These are phyloP conservation scores for Penicillium freii DNA, from an alignment of 2,329 filamentous ascomycete genomes.

Conservation along the genomic window DNA sequence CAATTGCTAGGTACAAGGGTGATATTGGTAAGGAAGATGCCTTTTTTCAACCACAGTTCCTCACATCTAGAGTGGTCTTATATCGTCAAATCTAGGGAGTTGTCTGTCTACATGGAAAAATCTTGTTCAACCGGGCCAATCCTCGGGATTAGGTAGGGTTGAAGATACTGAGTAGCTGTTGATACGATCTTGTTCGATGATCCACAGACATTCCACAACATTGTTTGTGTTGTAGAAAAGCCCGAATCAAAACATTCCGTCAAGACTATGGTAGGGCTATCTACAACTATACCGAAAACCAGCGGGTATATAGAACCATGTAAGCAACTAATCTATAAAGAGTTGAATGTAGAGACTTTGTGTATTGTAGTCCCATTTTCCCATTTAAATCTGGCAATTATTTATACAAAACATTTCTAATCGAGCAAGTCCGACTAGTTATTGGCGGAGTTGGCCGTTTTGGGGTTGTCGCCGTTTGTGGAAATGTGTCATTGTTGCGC, in stretches of 20 bases:
- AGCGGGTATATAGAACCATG: background rate
- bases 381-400: background rate
- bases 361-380: background rate
- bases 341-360: background rate
- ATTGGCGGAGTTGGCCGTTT: background rate
- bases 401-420: too few species aligned
- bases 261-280: background rate
- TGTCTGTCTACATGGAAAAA: background rate
- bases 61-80: background rate
- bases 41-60: background rate
- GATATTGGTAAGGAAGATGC: background rate
- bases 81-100: background rate
- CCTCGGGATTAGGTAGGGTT: background rate
- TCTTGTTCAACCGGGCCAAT: background rate
- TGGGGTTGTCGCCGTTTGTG: background rate
- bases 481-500: conserved; percentile 9
- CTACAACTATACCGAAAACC: background rate
- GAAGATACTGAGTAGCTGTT: background rate
- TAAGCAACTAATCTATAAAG: background rate
- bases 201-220: background rate
- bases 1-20: too few species aligned
- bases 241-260: background rate
- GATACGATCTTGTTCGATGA: background rate
- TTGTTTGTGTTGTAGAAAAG: background rate
- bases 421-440: too few species aligned